Percentiles rank a stretch among this genome's conserved stretches.
These are phyloP conservation scores for Lophiostoma macrostomum DNA, from an alignment of 495 filamentous ascomycete genomes.

Conservation along the genomic window DNA sequence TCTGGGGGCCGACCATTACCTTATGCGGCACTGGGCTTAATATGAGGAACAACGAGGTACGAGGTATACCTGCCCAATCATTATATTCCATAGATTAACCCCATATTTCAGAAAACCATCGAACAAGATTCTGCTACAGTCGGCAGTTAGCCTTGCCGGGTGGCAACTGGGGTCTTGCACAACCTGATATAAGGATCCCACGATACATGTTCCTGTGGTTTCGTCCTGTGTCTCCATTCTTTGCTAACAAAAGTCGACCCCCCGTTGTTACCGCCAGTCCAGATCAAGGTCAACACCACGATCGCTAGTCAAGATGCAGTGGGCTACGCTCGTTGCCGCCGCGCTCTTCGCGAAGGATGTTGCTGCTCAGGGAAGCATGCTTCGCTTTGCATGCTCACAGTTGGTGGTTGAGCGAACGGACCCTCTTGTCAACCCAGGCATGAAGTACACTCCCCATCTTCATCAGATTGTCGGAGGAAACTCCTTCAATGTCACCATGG, in stretches of 20 bases:
- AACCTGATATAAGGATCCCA: slow-evolving; percentile 23
- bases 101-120: slow-evolving; percentile 24
- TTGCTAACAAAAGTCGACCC: slow-evolving; percentile 2
- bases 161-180: slow-evolving; percentile 12
- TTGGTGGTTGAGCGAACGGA: slow-evolving; percentile 46
- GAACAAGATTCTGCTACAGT: slow-evolving; percentile 19
- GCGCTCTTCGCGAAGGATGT: slow-evolving; percentile 50
- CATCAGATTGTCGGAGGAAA: slow-evolving; percentile 33
- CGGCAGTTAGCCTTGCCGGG: slow-evolving; percentile 21
- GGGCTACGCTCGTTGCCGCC: slow-evolving; percentile 48
- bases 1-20: slow-evolving; percentile 3
- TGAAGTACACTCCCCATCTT: slow-evolving; percentile 33
- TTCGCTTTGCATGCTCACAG: slow-evolving; percentile 58
- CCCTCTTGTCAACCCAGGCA: slow-evolving; percentile 32
- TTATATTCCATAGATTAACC: slow-evolving; percentile 26
- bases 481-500: slow-evolving; percentile 34
- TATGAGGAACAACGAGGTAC: slow-evolving; percentile 9
- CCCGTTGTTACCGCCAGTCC: slow-evolving; percentile 3
- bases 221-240: slow-evolving; percentile 14
- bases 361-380: slow-evolving; percentile 49
- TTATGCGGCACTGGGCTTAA: slow-evolving; percentile 9
- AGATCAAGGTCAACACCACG: slow-evolving; percentile 10
- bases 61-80: slow-evolving; percentile 24
- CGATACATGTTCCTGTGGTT: slow-evolving; percentile 5
- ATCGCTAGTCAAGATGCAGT: slow-evolving; percentile 48